A percentile compares a stretch with the other conserved stretches of the same genome.
These are phyloP conservation scores for Amphibolis antarctica DNA, from an alignment of 106 monocot species.

Conservation along the genomic window DNA sequence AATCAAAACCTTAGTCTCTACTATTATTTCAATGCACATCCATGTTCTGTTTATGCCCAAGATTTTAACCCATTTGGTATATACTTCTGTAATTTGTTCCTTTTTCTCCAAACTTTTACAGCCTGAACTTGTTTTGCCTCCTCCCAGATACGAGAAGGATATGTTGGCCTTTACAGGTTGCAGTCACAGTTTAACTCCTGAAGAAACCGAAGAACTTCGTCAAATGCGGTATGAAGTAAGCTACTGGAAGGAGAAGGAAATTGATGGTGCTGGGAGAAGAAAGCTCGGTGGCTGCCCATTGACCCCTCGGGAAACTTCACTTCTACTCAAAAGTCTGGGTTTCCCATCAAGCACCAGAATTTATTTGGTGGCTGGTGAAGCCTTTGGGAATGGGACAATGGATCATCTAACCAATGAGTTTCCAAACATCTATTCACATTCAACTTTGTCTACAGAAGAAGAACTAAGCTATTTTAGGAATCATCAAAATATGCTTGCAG, in stretches of 20 bases:
- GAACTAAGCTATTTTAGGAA: slow-evolving; percentile 56
- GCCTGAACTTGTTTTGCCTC: neutral
- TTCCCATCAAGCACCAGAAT: slow-evolving; percentile 71
- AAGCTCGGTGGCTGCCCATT: slow-evolving; percentile 72
- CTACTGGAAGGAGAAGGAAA: slow-evolving; percentile 99
- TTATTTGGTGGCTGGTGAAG: slow-evolving; percentile 91
- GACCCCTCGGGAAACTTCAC: slow-evolving; percentile 85
- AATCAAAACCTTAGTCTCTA: too few relatives aligned
- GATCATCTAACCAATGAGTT: slow-evolving; percentile 53
- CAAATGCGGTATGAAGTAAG: slow-evolving; percentile 78
- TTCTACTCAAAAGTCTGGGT: slow-evolving; percentile 81
- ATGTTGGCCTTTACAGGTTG: slow-evolving; percentile 98
- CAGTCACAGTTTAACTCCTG: slow-evolving; percentile 61
- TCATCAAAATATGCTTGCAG: slow-evolving; percentile 96
- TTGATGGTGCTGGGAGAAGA: slow-evolving; percentile 62
- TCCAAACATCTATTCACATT: slow-evolving; percentile 71
- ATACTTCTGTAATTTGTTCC: neutral
- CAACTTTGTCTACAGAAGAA: slow-evolving; percentile 47
- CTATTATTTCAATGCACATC: too few relatives aligned
- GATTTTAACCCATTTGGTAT: too few relatives aligned
- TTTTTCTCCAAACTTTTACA: neutral
- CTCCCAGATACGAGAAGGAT: slow-evolving; percentile 87
- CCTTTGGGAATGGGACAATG: slow-evolving; percentile 89
- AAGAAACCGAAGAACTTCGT: slow-evolving; percentile 64
- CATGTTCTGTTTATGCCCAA: too few relatives aligned